Evolutionary conservation across 139 green algal species (phyloP), one percentile per base, ranked within the genome.

Genomic region (Volvox reticuliferus): DNA sequence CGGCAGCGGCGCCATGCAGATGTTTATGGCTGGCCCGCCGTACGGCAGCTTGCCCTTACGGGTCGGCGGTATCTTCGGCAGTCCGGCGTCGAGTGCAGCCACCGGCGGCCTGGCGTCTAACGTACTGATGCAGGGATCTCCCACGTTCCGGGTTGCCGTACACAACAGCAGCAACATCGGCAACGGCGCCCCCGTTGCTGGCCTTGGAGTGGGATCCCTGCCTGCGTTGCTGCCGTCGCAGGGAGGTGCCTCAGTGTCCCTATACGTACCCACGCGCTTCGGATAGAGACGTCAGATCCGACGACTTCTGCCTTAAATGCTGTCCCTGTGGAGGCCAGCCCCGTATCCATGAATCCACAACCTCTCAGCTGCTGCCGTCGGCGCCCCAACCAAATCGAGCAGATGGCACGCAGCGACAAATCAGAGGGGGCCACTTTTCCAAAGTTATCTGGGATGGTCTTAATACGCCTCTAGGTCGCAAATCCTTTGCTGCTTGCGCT

Each of bases 21-120:
- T 20, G 1, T 19, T 55, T 35, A 24, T 28, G 20, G 75, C 32
- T 35, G 75, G 71, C 21, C 17, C 26, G 17, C 26, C 13, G 32
- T 81, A 30, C 30, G 75, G 75, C 75, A 81, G 75, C 32, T 16
- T 79, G 71, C 71, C 71, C 32, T 35, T 81, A 35, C 75, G 75
- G 18, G 30, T 81, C 32, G 75, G 26, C 26, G 71, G 71, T 30
- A 2, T 33, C 5, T 81, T 81, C 12, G 75, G 75, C 75, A 81
- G 75, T 30, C n/a, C 75, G 18, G 75, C 75, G 18, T 81, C 75
- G 32, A 81, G 75, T 30, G 75, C 75, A n/a, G 75, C 75, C 75
- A 81, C 33, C 75, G 18, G 17, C 75, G 75, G 75, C 30, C 1
- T 81, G 75, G 75, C 75, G 32, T 81, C 75, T 35, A 81, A 81